Evolutionary conservation across 768 basidiomycete species (phyloP).

Genomic region (Daedaleopsis sinensis): DNA sequence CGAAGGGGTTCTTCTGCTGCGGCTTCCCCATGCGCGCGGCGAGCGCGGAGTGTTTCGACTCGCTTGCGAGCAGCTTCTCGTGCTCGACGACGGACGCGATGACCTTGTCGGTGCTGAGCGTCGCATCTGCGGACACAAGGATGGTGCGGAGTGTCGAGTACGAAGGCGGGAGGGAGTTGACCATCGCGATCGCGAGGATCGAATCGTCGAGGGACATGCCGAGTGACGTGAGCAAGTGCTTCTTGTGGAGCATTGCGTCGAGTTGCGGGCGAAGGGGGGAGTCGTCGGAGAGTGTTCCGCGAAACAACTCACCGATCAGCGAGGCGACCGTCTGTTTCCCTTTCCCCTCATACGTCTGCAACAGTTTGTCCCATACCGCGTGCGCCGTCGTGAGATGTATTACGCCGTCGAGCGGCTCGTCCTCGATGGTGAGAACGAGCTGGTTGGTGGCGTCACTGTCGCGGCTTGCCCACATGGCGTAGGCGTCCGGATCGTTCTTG

Average conservation of each 20-base stretch:
- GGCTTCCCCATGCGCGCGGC: conserved; percentile 1
- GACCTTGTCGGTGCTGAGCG: conserved; percentile 14
- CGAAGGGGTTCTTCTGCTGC: background rate
- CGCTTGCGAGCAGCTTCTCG: conserved; percentile 9
- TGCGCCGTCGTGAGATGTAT: conserved; percentile 14
- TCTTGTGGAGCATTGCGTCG: conserved; percentile 23
- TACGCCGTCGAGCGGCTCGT: conserved; percentile 27
- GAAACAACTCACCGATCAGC: conserved; percentile 28
- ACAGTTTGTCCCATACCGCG: conserved; percentile 27
- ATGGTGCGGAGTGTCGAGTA: conserved; percentile 26
- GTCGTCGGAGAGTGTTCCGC: conserved; percentile 23
- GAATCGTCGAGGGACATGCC: conserved; percentile 23
- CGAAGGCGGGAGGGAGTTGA: conserved; percentile 26
- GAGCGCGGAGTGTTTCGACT: conserved; percentile 2
- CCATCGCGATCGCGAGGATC: conserved; percentile 26
- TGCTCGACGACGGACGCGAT: conserved; percentile 13
- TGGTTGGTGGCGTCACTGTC: conserved; percentile 26
- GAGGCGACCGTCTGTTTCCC: conserved; percentile 28
- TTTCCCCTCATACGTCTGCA: conserved; percentile 25
- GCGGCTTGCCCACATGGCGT: no score
- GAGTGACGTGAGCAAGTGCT: conserved; percentile 17
- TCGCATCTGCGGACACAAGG: conserved; percentile 18
- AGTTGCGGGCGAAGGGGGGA: conserved; percentile 23
- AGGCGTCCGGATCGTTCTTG: no score
- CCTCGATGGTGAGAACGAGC: conserved; percentile 28